phyloP scores from a whole-genome alignment of 441 rosid genomes.

The Gossypium gossypioides region DNA sequence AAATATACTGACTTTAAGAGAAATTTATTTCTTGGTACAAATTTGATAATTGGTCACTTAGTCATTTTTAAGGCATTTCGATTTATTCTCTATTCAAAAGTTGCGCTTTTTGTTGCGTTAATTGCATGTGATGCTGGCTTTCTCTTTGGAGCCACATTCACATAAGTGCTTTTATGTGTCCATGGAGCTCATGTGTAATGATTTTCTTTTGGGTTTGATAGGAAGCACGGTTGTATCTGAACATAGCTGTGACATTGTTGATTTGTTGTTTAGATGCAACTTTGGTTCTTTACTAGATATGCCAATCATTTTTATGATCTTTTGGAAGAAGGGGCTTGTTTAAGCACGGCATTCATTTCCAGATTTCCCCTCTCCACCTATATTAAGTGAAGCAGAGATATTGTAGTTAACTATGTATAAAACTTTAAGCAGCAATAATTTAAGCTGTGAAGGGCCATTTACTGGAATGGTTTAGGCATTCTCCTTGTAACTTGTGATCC shows the following conservation, averaged over 20 bases:
- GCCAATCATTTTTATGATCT: neutral
- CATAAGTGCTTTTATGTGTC: neutral
- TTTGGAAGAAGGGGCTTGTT: neutral
- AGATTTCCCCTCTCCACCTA: neutral
- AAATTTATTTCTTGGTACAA: neutral
- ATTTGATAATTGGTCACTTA: neutral
- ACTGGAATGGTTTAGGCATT: neutral
- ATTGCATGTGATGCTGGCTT: neutral
- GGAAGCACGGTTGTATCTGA: neutral
- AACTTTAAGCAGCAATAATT: neutral
- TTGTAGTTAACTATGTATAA: neutral
- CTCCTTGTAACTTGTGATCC: neutral
- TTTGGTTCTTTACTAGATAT: neutral
- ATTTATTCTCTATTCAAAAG: neutral
- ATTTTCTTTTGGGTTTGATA: neutral
- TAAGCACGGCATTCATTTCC: neutral
- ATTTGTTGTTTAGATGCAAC: neutral
- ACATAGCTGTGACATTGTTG: neutral
- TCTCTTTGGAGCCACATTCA: neutral
- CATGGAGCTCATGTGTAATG: neutral
- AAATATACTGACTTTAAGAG: constrained; percentile 6
- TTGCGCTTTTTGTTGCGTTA: neutral
- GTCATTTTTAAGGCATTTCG: neutral
- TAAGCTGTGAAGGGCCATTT: neutral
- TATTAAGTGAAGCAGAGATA: neutral